phyloP scores from a whole-genome alignment of 495 filamentous ascomycete species.

The Daldinia decipiens region DNA sequence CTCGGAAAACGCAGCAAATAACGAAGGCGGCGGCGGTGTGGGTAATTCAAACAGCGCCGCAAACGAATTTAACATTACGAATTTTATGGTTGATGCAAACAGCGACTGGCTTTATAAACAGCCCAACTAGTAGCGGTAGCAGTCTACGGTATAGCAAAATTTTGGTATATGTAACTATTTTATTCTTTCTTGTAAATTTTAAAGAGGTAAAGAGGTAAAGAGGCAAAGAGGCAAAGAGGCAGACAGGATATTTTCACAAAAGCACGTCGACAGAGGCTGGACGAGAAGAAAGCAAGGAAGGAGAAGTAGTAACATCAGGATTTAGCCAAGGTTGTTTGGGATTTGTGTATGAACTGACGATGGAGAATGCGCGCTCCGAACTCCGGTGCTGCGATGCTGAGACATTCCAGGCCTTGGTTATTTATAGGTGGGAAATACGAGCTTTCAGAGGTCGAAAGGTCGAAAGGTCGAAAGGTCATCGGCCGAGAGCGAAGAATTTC shows the following conservation, averaged over 20 bases:
- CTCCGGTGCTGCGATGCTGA: conserved; percentile 9
- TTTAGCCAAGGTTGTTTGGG: not conserved
- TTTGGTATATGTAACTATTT: conserved; percentile 2
- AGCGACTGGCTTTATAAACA: conserved; percentile 70
- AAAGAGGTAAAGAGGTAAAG: not conserved
- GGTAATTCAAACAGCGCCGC: conserved; percentile 31
- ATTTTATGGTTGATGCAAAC: conserved; percentile 72
- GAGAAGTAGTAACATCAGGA: not conserved
- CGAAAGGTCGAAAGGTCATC: not conserved
- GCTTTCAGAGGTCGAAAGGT: not conserved
- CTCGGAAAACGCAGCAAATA: conserved; percentile 28
- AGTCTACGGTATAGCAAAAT: not conserved
- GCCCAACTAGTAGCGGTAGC: conserved; percentile 18
- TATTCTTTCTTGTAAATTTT: conserved; percentile 13
- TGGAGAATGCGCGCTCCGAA: conserved; percentile 9
- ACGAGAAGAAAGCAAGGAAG: not conserved
- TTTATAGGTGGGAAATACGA: conserved; percentile 6
- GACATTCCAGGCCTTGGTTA: not conserved
- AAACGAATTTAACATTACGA: conserved; percentile 71
- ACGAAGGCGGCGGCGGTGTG: conserved; percentile 14
- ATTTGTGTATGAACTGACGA: not conserved
- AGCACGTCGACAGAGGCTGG: not conserved
- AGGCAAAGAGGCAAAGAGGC: conserved; percentile 1
- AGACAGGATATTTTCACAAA: conserved; percentile 6
- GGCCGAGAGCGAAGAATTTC: not conserved